Base-by-base conservation (phyloP, 768 basidiomycete species). In the Omphalotus guepiniiformis region DNA sequence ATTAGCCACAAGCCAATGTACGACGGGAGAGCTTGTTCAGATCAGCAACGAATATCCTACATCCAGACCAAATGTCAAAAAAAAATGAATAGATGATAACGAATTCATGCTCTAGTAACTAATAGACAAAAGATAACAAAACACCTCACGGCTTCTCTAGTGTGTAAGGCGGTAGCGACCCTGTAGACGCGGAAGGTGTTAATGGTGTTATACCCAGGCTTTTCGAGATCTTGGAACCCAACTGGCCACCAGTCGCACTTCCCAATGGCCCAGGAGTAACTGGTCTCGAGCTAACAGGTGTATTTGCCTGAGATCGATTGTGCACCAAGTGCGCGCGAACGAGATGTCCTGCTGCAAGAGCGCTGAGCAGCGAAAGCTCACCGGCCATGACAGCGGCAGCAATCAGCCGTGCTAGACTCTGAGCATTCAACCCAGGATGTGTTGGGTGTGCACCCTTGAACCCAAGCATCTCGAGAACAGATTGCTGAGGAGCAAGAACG, bases 361-460 rank as follows among this genome's bases (percentile, higher is more conserved):
- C 94, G 54, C 84, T 85, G 62, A 99, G 76, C 51, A 99, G 74
- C 15, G 88, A 90, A 26, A 98, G 73, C 66, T 99, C 96, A 28
- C 96, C 96, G 2, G 96, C 95, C 93, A 98, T 96, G 58, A 99
- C 96, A 0, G 91, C 78, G 0, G 93, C 82, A 29, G 85, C 86
- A 55, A 99, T 88, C 59, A 98, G 78, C 27, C 92, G 79, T 2
- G 96, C 96, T 43, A 99, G 82, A 39, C 76, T 78, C 53, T 89
- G 89, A 0, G 96, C 87, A 63, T 98, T 96, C 60, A 82, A 76
- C 1, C 96, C 96, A 0, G 96, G 95, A 8, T 79, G 70, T 9
- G 86, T 85, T 0, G 82, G 75, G 67, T 98, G 89, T 0, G 96
- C 88, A 45, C 96, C 96, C 50, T 78, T 83, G 61, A 98, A 70